Percentiles rank a stretch among this genome's conserved stretches.
These are phyloP conservation scores for Arthrobotrys conoides DNA, from an alignment of 2,329 filamentous ascomycete genomes.

Conservation along the genomic window DNA sequence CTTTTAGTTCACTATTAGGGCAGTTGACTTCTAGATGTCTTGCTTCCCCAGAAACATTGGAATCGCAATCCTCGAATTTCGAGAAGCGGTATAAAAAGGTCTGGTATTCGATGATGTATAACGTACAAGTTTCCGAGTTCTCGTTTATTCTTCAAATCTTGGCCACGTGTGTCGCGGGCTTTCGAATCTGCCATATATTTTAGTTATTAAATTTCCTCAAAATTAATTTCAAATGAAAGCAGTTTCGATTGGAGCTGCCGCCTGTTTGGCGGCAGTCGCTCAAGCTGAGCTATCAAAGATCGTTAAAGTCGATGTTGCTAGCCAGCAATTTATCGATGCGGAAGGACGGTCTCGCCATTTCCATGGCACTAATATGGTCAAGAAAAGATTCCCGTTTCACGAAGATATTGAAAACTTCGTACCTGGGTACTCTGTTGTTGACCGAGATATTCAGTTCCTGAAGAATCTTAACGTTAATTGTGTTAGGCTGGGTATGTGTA, in stretches of 20 bases:
- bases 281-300: slow-evolving; percentile 56
- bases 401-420: slow-evolving; percentile 47
- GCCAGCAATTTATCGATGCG: slow-evolving; percentile 59
- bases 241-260: background rate
- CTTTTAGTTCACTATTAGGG: slow-evolving; percentile 4
- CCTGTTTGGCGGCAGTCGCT: slow-evolving; percentile 29
- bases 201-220: no score
- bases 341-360: slow-evolving; percentile 58
- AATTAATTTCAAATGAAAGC: slow-evolving; percentile 18
- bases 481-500: slow-evolving; percentile 42
- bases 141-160: background rate
- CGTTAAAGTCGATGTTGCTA: slow-evolving; percentile 53
- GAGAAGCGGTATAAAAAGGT: background rate
- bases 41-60: slow-evolving; percentile 17
- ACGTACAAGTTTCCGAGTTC: background rate
- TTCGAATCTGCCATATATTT: no score
- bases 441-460: slow-evolving; percentile 55
- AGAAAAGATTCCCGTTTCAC: slow-evolving; percentile 57
- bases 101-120: background rate
- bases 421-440: slow-evolving; percentile 53
- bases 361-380: slow-evolving; percentile 61
- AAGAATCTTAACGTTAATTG: slow-evolving; percentile 57
- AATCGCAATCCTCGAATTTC: slow-evolving; percentile 17
- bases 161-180: background rate
- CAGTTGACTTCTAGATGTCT: slow-evolving; percentile 20